Evolutionary conservation across 2,329 filamentous ascomycete genomes (phyloP).

Genomic region (Hymenoscyphus occultus): DNA sequence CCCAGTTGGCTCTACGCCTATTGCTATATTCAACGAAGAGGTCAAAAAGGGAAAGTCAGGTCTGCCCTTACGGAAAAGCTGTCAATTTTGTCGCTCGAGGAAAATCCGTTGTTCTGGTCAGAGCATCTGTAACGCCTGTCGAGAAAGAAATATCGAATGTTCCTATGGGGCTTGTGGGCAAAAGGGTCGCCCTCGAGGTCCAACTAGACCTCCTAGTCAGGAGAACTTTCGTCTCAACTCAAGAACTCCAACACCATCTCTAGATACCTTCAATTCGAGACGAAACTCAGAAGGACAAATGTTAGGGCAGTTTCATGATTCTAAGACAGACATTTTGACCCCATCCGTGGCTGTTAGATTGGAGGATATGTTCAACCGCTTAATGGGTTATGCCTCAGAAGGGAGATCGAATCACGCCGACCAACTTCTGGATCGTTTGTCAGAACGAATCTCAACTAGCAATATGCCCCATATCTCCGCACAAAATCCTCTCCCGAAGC

Average conservation of each 20-base stretch:
- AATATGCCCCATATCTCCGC: background rate
- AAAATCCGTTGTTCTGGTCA: constrained; percentile 14
- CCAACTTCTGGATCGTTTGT: background rate
- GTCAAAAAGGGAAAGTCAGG: constrained; percentile 2
- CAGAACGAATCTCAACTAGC: background rate
- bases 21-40: background rate
- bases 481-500: background rate
- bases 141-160: constrained; percentile 12
- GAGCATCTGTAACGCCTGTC: constrained; percentile 12
- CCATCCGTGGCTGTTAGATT: background rate
- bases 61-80: constrained; percentile 10
- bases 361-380: background rate
- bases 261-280: constrained; percentile 4
- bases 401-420: background rate
- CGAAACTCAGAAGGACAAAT: background rate
- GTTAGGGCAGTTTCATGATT: too few species aligned
- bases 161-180: constrained; percentile 10
- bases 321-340: background rate
- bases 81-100: constrained; percentile 11
- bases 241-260: background rate
- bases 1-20: background rate
- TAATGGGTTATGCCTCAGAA: background rate
- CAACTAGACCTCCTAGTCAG: constrained; percentile 4
- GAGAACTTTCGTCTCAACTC: constrained; percentile 4
- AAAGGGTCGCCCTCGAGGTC: constrained; percentile 11